Base-by-base conservation (phyloP, 2,329 filamentous ascomycete genomes). In the Davidsoniella virescens region DNA sequence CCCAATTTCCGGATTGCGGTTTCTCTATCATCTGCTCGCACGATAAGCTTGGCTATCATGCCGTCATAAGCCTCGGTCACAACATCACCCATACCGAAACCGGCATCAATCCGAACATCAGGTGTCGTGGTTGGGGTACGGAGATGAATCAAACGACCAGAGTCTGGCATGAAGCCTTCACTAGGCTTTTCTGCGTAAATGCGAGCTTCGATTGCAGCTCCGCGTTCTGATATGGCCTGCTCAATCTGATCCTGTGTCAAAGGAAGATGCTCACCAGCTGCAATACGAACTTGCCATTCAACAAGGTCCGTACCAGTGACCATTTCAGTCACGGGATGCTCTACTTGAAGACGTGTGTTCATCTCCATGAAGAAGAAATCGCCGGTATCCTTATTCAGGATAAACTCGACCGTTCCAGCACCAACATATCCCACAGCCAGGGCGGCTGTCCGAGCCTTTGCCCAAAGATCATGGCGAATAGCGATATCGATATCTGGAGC, bases 21-120 rank as follows among this genome's bases (percentile, higher is more conserved):
- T 61, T 83, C 76, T 53, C 92, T 76, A 51, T 82, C 82, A 14
- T 78, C 75, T 0, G 85, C 92, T 52, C 85, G 78, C 5, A 96
- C 87, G 58, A 98, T 98, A 48, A 98, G 75, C 67, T 98, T 98
- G 42, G 92, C 86, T 57, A 98, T 94, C 92, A 98, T 98, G 25
- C 92, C 92, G 58, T 98, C 92, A 64, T 98, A 98, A 50, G 92
- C 85, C 52, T 90, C 86, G 0, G 88, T 93, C 2, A 98, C 85
- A 55, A 87, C 86, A 62, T 94, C 90, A 23, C 92, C 92, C 57
- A 87, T 75, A 25, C 88, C 77, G 62, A 96, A 96, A 1, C 92
- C 92, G 43, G 88, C 87, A 60, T 98, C 92, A 56, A 98, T 87
- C 39, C 92, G 80, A 29, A 96, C 76, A 55, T 87, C 83, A 1